Evolutionary conservation across 805 yeast species (phyloP), one percentile per base, ranked within the genome.

Genomic region (Candida taoyuanica): DNA sequence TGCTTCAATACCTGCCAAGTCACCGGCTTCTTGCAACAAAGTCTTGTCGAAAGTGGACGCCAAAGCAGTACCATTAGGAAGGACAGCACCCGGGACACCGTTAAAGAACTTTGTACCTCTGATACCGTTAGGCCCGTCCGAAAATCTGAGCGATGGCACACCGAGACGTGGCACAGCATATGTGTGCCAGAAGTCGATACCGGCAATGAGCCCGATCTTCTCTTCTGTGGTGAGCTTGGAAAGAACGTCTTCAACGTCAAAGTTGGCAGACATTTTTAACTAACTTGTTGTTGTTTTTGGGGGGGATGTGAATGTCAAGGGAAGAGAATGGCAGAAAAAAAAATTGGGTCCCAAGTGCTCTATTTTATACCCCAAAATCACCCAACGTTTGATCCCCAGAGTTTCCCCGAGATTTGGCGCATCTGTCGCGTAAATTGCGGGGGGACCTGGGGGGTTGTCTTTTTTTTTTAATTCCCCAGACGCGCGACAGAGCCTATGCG

Each of bases 81-180:
- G 67, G 46, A 80, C 75, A 41, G 75, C 78, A 27, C 79, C 64
- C 11, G 76, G 76, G 20, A 65, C 62, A 26, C 73, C 64, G 43
- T 70, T 64, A 51, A 74, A 72, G 50, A 76, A 75, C 31, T 61
- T 66, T 15, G 77, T 73, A 17, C 83, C 83, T 44, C 83, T 63
- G 33, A 75, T 66, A 44, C 83, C 84, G 50, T 77, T 77, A 33
- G 83, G 83, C 16, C 83, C 83, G 50, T 77, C 84, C 13, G 69
- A 56, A 20, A 70, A 50, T 50, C 80, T 62, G 7, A 76, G 44
- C 60, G 37, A 54, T 4, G 76, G 77, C 23, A 74, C 52, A 16
- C 60, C 61, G 17, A 68, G 52, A 31, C 69, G 40, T 23, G 48
- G 43, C 4, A 49, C 31, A 3, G 49, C 51, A 24, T 36, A 40